phyloP scores from a whole-genome alignment of 805 yeast genomes.

The Jamesozyma rosinii region DNA sequence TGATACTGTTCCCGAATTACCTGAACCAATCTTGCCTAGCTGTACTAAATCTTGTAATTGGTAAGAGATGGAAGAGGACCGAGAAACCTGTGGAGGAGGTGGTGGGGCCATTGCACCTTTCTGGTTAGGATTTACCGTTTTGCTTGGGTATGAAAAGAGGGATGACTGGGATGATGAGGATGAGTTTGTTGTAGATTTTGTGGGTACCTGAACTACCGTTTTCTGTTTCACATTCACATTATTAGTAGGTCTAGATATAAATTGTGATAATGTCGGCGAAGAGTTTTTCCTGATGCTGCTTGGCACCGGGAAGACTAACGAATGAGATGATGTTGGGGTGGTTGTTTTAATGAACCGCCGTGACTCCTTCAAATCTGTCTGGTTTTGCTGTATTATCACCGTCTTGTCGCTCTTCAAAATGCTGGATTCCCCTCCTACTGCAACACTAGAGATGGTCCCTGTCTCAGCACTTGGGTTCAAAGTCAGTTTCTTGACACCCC shows the following conservation, averaged over 20 bases:
- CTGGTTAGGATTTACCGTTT: background rate
- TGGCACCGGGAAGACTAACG: background rate
- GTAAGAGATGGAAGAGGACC: slow-evolving; percentile 14
- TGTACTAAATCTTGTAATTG: slow-evolving; percentile 62
- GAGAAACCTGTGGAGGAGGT: background rate
- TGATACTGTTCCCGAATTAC: slow-evolving; percentile 87
- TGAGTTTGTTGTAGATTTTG: background rate
- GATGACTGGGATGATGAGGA: background rate
- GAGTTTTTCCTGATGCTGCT: background rate
- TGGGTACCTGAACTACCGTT: background rate
- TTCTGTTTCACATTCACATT: background rate
- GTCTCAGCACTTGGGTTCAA: slow-evolving; percentile 6
- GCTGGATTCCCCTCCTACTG: background rate
- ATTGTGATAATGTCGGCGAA: background rate
- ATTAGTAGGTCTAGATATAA: background rate
- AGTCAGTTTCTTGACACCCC: slow-evolving; percentile 15
- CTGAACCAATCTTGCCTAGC: slow-evolving; percentile 75
- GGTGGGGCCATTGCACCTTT: background rate
- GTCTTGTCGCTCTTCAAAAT: background rate
- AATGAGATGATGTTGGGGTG: background rate
- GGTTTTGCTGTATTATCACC: slow-evolving; percentile 5
- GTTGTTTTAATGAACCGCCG: background rate
- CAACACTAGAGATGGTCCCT: too few species aligned
- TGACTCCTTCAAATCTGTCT: background rate
- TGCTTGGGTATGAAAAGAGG: background rate